These are phyloP conservation scores for Rhizopogon roseolus DNA, from an alignment of 768 basidiomycete genomes.

Conservation along the genomic window DNA sequence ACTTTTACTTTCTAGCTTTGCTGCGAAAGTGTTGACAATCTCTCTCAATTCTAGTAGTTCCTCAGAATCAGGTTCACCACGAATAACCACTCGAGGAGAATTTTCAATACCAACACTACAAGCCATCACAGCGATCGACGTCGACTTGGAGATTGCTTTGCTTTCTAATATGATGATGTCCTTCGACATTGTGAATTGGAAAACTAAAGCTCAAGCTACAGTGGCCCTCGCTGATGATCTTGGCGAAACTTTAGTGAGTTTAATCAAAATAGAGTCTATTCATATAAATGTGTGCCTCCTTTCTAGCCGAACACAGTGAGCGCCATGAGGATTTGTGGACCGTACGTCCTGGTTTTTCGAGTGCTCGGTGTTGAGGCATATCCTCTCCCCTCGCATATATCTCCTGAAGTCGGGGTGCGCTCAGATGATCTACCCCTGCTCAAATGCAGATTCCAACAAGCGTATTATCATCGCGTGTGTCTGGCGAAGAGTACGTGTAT, in stretches of 20 bases:
- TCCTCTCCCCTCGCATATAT: slow-evolving; percentile 8
- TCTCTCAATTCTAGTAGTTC: background rate
- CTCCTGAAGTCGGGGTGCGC: slow-evolving; percentile 11
- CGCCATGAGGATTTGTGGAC: slow-evolving; percentile 39
- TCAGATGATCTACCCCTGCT: slow-evolving; percentile 11
- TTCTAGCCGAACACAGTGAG: slow-evolving; percentile 37
- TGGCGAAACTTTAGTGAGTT: slow-evolving; percentile 28
- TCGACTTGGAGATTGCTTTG: slow-evolving; percentile 23
- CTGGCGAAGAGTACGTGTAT: slow-evolving; percentile 23
- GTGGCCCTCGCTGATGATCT: slow-evolving; percentile 20
- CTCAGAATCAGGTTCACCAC: background rate
- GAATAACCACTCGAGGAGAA: slow-evolving; percentile 6
- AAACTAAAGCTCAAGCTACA: slow-evolving; percentile 13
- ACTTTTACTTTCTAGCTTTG: background rate
- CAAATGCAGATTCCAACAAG: slow-evolving; percentile 17
- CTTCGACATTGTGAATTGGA: slow-evolving; percentile 37
- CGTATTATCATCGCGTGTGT: slow-evolving; percentile 34
- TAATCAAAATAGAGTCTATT: background rate
- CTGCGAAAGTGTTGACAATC: background rate
- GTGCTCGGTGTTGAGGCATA: slow-evolving; percentile 45
- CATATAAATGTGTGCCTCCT: background rate
- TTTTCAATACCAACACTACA: slow-evolving; percentile 12
- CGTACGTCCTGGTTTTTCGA: slow-evolving; percentile 49
- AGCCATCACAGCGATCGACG: slow-evolving; percentile 32
- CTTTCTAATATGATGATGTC: slow-evolving; percentile 21